Base-by-base conservation (phyloP, 768 basidiomycete genomes). In the Trametes punicea region DNA sequence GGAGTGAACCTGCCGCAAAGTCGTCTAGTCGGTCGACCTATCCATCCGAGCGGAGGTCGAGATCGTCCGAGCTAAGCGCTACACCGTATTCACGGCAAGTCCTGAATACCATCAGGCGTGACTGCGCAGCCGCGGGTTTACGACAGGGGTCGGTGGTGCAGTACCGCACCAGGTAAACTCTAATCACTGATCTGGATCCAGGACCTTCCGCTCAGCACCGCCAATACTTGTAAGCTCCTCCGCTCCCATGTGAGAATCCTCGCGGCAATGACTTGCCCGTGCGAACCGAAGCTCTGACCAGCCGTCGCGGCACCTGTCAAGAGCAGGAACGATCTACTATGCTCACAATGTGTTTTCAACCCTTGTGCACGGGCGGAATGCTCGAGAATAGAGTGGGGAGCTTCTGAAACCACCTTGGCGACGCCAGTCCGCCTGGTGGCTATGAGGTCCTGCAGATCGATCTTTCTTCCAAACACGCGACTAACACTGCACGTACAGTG, bases 111-210 rank as follows among this genome's bases (percentile, higher is more conserved):
- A 11, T 10, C 4, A 18, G 34, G 34, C 18, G 15, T 21, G 52
- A 46, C 27, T 54, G 52, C 52, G 44, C 33, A 46, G 44, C 23
- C 31, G 27, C 52, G 44, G 52, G 34, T 36, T 54, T 46, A 54
- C 44, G 52, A 46, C 25, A 54, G 25, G 26, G 26, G 29, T 21
- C 40, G 40, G 41, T 38, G 4, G 36, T 4, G 41, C 41, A 34
- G 20, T 41, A 20, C 31, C 6, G 33, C 18, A 31, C 10, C 31
- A 39, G 20, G 27, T 33, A 9, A 44, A 31, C 49, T 40, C 39
- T 44, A 40, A 51, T 41, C 49, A 13, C 4, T 51, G 49, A 40
- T 51, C 34, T 15, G 13, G 16, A n/a, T n/a, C n/a, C n/a, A n/a
- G n/a, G n/a, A n/a, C n/a, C n/a, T n/a, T n/a, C n/a, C n/a, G n/a